phyloP scores from a whole-genome alignment of 495 filamentous ascomycete genomes.

The Parathielavia appendiculata region DNA sequence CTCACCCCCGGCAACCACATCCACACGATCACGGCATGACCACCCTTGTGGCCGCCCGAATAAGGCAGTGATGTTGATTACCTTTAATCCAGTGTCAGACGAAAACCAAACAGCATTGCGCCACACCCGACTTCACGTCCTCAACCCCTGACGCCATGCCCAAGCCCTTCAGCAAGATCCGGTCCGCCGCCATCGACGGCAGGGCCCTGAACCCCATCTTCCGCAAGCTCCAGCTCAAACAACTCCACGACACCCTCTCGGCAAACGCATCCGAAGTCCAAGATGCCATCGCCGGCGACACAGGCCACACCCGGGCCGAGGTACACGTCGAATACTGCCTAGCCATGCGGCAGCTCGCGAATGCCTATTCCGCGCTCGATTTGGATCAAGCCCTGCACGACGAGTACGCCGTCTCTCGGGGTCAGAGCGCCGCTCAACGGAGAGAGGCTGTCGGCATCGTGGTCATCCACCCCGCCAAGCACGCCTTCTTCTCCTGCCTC shows the following conservation, averaged over 20 bases:
- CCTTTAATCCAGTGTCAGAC: conserved; percentile 1
- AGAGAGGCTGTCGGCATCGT: conserved; percentile 42
- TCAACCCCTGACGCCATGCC: not conserved
- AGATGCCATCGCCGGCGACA: conserved; percentile 1
- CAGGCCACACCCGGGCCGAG: conserved; percentile 34
- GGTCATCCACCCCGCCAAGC: conserved; percentile 45
- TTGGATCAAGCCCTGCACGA: conserved; percentile 37
- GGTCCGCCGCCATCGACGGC: conserved; percentile 11
- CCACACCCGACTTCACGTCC: not conserved
- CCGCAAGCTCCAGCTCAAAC: conserved; percentile 12
- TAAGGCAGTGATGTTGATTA: not conserved
- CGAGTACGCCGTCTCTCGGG: conserved; percentile 48
- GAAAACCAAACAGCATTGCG: not conserved
- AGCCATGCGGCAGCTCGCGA: conserved; percentile 38
- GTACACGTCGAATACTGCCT: conserved; percentile 40
- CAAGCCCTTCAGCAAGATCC: not conserved
- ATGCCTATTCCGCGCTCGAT: conserved; percentile 41
- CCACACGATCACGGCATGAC: no score
- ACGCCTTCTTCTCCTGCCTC: conserved; percentile 48
- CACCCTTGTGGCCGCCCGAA: no score
- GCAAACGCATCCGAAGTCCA: not conserved
- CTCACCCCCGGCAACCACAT: not conserved
- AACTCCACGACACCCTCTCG: conserved; percentile 10
- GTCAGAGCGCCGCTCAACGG: conserved; percentile 32
- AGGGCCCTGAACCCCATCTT: conserved; percentile 8